Conservation (phyloP, 2,329 filamentous ascomycete species). For the Arthrobotrys musiformis region DNA sequence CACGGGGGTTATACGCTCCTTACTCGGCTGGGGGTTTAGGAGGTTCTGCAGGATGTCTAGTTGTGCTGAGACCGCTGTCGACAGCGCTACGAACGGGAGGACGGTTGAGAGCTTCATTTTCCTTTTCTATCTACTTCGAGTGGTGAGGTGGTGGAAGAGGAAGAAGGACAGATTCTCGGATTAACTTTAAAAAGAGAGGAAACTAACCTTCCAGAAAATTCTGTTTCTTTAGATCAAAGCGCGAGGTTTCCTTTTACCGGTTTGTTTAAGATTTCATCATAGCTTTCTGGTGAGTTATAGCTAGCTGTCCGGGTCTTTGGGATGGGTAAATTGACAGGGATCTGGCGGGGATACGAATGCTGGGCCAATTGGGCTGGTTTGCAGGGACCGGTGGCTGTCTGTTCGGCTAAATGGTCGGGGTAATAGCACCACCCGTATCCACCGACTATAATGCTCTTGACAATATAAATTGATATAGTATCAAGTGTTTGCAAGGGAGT, state of each 20-base stretch:
- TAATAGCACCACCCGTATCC: too few relatives aligned
- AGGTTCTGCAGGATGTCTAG: slow-evolving; percentile 20
- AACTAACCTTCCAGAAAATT: background rate
- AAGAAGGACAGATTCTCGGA: background rate
- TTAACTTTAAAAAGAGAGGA: background rate
- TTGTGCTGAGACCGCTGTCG: slow-evolving; percentile 17
- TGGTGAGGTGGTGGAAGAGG: background rate
- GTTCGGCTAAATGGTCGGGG: too few relatives aligned
- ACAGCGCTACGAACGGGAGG: slow-evolving; percentile 16
- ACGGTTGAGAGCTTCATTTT: slow-evolving; percentile 41
- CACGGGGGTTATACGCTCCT: background rate
- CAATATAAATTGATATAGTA: too few relatives aligned
- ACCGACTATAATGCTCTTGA: too few relatives aligned
- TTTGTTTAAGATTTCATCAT: background rate
- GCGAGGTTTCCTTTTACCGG: background rate
- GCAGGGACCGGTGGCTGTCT: too few relatives aligned
- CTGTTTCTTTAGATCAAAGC: background rate
- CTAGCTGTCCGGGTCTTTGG: slow-evolving; percentile 10
- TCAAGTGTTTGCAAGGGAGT: too few relatives aligned
- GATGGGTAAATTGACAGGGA: background rate
- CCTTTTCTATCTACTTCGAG: background rate
- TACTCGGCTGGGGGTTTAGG: background rate
- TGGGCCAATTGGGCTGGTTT: slow-evolving; percentile 14
- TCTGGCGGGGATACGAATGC: background rate
- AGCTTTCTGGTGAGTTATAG: background rate